phyloP scores from a whole-genome alignment of 768 basidiomycete species.

The Lanmaoa pseudosensibilis region DNA sequence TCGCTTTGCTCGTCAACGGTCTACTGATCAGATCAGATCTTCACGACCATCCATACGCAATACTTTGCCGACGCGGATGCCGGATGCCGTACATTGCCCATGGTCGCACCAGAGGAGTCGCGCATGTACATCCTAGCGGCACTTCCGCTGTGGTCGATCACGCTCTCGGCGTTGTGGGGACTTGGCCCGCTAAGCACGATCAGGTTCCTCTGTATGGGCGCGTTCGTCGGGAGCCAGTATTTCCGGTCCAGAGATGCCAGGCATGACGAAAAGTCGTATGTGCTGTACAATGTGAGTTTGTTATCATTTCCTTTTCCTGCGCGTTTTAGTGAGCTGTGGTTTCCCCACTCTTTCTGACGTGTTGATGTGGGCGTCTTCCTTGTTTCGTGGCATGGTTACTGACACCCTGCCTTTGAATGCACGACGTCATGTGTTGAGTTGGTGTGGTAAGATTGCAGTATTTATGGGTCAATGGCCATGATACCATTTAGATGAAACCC shows the following conservation, averaged over 20 bases:
- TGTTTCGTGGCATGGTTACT: slow-evolving; percentile 8
- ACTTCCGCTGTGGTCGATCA: slow-evolving; percentile 14
- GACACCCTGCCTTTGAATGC: slow-evolving; percentile 9
- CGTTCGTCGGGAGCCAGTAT: slow-evolving; percentile 15
- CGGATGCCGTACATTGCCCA: slow-evolving; percentile 34
- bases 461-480: background rate
- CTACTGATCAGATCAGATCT: slow-evolving; percentile 32
- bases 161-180: slow-evolving; percentile 3
- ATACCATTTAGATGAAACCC: background rate
- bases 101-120: slow-evolving; percentile 21
- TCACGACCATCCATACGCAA: slow-evolving; percentile 40
- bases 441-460: background rate
- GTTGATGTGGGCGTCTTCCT: background rate
- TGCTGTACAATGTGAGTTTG: slow-evolving; percentile 16
- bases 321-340: background rate
- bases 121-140: slow-evolving; percentile 11
- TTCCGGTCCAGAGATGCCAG: slow-evolving; percentile 12
- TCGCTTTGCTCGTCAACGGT: slow-evolving; percentile 26
- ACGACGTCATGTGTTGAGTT: slow-evolving; percentile 1
- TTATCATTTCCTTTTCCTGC: background rate
- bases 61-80: slow-evolving; percentile 36
- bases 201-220: slow-evolving; percentile 8
- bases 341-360: background rate
- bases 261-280: slow-evolving; percentile 9
- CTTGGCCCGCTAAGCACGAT: slow-evolving; percentile 10